These are phyloP conservation scores for Plasmopara muralis DNA, from an alignment of 352 stramenopile genomes.

Conservation along the genomic window DNA sequence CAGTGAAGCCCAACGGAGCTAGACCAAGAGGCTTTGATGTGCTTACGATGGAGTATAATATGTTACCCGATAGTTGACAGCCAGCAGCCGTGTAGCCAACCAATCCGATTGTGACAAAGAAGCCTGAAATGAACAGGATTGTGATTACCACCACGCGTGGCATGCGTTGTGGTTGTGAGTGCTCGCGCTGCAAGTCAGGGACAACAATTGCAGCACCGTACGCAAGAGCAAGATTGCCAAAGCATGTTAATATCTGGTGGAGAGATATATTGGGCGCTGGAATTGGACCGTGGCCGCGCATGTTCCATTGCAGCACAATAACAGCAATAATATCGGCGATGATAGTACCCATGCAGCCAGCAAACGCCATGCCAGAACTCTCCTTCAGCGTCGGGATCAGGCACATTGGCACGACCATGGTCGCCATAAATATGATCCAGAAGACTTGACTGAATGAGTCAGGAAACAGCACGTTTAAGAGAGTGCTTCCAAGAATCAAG, in stretches of 20 bases:
- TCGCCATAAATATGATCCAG: constrained; percentile 5
- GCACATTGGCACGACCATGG: constrained; percentile 12
- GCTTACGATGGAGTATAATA: constrained; percentile 48
- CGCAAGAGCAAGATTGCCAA: constrained; percentile 42
- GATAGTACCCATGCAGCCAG: constrained; percentile 38
- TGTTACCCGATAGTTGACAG: constrained; percentile 49
- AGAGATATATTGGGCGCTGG: constrained; percentile 31
- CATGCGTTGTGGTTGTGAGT: constrained; percentile 43
- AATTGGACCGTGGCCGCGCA: constrained; percentile 35
- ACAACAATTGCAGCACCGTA: constrained; percentile 54
- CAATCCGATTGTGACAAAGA: constrained; percentile 39
- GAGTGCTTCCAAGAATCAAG: constrained; percentile 37
- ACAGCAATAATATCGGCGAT: constrained; percentile 41
- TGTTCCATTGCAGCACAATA: constrained; percentile 34
- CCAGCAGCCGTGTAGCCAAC: constrained; percentile 38
- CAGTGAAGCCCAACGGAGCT: constrained; percentile 36
- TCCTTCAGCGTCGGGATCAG: constrained; percentile 30
- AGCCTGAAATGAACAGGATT: constrained; percentile 36
- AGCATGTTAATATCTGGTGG: constrained; percentile 38
- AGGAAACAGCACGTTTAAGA: constrained; percentile 43
- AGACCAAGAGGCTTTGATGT: constrained; percentile 20
- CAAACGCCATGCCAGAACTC: constrained; percentile 28
- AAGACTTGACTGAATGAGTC: constrained; percentile 24
- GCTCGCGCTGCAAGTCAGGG: constrained; percentile 43
- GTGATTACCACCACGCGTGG: constrained; percentile 46